Base-by-base conservation (phyloP, 2,329 filamentous ascomycete genomes). In the Sarocladiaceae sp. region DNA sequence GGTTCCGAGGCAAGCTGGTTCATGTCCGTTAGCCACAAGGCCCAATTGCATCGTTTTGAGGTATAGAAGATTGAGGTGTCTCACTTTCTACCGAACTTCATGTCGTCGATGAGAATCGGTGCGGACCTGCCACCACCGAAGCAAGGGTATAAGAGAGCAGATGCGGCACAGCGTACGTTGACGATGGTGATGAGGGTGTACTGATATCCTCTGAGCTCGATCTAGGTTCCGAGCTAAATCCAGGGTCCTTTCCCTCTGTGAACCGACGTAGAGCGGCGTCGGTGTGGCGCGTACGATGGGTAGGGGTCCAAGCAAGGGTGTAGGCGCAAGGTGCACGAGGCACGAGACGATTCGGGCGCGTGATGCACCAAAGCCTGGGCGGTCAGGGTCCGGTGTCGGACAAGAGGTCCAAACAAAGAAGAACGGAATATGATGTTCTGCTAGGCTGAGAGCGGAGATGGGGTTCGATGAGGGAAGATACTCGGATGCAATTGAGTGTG, bases 1-100 rank as follows among this genome's bases (percentile, higher is more conserved):
- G 85, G 59, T 90, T 89, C 39, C 85, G 80, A 15, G 86, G 79
- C 45, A 94, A 74, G 59, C 80, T 83, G 53, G 44, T 41, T 19
- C n/a, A 41, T 26, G 37, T 47, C 32, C 51, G 23, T 19, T 47
- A 33, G 53, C 60, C 29, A 59, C 51, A 43, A 50, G 40, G 26
- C 15, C 37, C 15, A 19, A 27, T 6, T 15, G n/a, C 13, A 13
- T 15, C n/a, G 18, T n/a, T 16, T 15, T n/a, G n/a, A 6, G 24
- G 10, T 12, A 21, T 12, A 26, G 4, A 18, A 33, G 5, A 6
- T 32, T n/a, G 23, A 33, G 16, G 45, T 20, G 34, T 61, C 70
- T 62, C 65, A 80, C 77, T 73, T 80, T 64, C 76, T 72, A 54
- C 78, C 76, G 55, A 82, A 82, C 64, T 81, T 81, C 78, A 82